Evolutionary conservation across 192 early-diverging fungal genomes (phyloP).

Genomic region (Gamsiella multidivaricata): DNA sequence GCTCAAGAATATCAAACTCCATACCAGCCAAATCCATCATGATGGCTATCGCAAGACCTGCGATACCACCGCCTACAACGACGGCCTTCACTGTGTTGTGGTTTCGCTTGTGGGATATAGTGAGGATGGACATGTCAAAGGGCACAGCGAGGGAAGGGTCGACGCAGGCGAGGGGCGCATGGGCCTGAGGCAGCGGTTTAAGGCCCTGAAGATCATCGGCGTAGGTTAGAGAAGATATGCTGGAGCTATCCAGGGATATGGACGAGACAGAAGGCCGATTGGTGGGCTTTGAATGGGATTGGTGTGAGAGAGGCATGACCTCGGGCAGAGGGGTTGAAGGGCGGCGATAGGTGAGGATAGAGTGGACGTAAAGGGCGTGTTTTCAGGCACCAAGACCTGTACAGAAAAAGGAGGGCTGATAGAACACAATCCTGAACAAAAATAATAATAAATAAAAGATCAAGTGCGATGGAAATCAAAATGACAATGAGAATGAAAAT

Average conservation of each 20-base stretch:
- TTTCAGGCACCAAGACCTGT: no score
- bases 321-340: neutral
- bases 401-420: no score
- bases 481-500: neutral
- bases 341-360: neutral
- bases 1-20: conserved; percentile 48
- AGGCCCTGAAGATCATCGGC: conserved; percentile 2
- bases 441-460: no score
- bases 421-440: no score
- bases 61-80: conserved; percentile 51
- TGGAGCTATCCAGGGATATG: conserved; percentile 16
- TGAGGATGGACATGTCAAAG: conserved; percentile 49
- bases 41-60: conserved; percentile 43
- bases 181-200: conserved; percentile 29
- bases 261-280: conserved; percentile 18
- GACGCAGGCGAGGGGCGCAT: conserved; percentile 18
- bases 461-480: no score
- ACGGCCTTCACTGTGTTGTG: conserved; percentile 37
- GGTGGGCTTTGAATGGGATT: neutral
- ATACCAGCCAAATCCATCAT: conserved; percentile 50
- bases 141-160: conserved; percentile 32
- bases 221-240: conserved; percentile 8
- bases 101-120: conserved; percentile 32
- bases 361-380: no score
- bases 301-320: conserved; percentile 1